These are phyloP conservation scores for Claviceps sp. DNA, from an alignment of 2,329 filamentous ascomycete genomes.

Conservation along the genomic window DNA sequence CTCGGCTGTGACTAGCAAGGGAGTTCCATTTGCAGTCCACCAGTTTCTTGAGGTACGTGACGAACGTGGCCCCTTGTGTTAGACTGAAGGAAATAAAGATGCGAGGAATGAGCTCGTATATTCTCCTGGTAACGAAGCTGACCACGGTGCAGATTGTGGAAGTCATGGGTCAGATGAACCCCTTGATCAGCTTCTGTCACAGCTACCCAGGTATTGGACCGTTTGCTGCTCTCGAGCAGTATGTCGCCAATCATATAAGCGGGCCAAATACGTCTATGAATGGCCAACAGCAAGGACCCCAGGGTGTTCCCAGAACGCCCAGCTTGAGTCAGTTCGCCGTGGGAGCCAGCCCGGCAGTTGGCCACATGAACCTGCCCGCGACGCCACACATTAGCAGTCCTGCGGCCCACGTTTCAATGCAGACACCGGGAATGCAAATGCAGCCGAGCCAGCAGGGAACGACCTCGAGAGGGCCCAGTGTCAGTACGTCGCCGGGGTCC, in stretches of 20 bases:
- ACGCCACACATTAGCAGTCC: constrained; percentile 50
- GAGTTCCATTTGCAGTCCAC: constrained; percentile 46
- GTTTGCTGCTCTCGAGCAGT: constrained; percentile 46
- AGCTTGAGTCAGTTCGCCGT: constrained; percentile 44
- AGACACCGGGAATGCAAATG: constrained; percentile 51
- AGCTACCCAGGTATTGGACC: constrained; percentile 39
- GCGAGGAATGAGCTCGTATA: too few species aligned
- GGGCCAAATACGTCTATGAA: constrained; percentile 27
- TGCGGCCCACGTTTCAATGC: constrained; percentile 43
- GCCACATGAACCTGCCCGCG: constrained; percentile 47
- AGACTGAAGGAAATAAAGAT: too few species aligned
- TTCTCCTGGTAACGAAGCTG: constrained; percentile 8
- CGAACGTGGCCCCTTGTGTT: not conserved
- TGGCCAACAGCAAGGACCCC: constrained; percentile 33
- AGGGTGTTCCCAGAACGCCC: constrained; percentile 35
- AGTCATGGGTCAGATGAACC: constrained; percentile 54
- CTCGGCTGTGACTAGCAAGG: constrained; percentile 43
- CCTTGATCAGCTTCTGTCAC: constrained; percentile 46
- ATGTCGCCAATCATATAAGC: constrained; percentile 36
- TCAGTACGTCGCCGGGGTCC: constrained; percentile 50
- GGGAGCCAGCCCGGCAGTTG: constrained; percentile 44
- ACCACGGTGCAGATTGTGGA: constrained; percentile 39
- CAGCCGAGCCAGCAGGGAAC: constrained; percentile 57
- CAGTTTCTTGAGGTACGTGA: constrained; percentile 48
- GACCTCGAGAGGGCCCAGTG: constrained; percentile 50